These are phyloP conservation scores for Phytophthora crassamura DNA, from an alignment of 352 stramenopile genomes.

Conservation along the genomic window DNA sequence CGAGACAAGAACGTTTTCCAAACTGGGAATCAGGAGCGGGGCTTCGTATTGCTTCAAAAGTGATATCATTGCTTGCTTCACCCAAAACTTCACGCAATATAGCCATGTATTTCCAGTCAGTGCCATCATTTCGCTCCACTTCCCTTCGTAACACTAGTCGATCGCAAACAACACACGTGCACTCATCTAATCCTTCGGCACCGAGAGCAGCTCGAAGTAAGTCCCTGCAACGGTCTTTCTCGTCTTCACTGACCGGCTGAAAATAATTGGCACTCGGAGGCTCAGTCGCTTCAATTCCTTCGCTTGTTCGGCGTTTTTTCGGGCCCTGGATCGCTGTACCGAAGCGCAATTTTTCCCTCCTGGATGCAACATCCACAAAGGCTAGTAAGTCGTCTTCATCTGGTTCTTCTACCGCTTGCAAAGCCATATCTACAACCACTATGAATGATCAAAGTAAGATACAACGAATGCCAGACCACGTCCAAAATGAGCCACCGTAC, in stretches of 20 bases:
- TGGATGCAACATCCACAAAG: background rate
- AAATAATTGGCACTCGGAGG: background rate
- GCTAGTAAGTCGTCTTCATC: background rate
- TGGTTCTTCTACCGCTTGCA: no score
- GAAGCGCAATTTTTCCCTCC: background rate
- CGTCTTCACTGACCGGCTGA: background rate
- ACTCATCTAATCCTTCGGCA: no score
- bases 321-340: no score
- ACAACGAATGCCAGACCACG: no score
- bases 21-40: constrained; percentile 1
- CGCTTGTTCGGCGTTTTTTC: background rate
- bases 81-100: background rate
- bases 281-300: no score
- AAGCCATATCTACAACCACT: no score
- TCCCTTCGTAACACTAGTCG: no score
- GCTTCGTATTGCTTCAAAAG: background rate
- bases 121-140: background rate
- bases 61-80: background rate
- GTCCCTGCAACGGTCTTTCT: no score
- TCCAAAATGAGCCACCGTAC: no score
- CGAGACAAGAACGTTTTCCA: constrained; percentile 2
- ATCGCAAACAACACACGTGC: no score
- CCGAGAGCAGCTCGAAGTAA: no score
- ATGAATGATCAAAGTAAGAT: no score
- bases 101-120: background rate